Evolutionary conservation across 2,329 filamentous ascomycete genomes (phyloP).

Genomic region (Paecilomyces variotii): DNA sequence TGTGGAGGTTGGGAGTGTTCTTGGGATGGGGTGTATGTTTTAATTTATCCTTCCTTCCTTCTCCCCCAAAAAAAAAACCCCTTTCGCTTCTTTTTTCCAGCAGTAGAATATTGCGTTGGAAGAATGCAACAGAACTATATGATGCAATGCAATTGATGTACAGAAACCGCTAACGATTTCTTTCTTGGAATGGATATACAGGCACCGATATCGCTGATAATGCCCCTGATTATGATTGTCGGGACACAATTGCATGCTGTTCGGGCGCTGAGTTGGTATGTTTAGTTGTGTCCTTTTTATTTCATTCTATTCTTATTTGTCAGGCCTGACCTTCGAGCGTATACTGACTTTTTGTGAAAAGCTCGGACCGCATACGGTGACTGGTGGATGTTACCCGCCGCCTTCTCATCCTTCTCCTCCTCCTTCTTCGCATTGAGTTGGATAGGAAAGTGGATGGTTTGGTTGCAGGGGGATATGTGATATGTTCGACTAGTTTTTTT

Average conservation of each 20-base stretch:
- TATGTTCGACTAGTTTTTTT: no score
- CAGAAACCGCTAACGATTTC: no score
- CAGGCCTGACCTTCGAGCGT: no score
- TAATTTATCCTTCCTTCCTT: neutral
- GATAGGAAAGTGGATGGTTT: neutral
- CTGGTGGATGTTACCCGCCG: neutral
- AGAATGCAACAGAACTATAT: no score
- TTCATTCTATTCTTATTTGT: neutral
- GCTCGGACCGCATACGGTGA: neutral
- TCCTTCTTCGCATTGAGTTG: neutral
- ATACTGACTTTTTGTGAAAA: neutral
- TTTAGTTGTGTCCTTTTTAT: neutral
- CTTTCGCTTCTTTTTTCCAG: neutral
- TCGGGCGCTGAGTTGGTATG: neutral
- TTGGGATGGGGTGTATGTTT: neutral
- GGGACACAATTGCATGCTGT: neutral
- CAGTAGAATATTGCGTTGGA: neutral
- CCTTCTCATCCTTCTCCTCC: neutral
- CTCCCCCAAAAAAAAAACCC: no score
- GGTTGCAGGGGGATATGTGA: no score
- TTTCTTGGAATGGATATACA: neutral
- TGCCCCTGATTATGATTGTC: neutral
- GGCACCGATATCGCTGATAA: neutral
- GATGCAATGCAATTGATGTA: no score
- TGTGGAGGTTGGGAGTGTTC: neutral